phyloP scores from a whole-genome alignment of 768 basidiomycete species.

The Sporobolomyces phaffii region DNA sequence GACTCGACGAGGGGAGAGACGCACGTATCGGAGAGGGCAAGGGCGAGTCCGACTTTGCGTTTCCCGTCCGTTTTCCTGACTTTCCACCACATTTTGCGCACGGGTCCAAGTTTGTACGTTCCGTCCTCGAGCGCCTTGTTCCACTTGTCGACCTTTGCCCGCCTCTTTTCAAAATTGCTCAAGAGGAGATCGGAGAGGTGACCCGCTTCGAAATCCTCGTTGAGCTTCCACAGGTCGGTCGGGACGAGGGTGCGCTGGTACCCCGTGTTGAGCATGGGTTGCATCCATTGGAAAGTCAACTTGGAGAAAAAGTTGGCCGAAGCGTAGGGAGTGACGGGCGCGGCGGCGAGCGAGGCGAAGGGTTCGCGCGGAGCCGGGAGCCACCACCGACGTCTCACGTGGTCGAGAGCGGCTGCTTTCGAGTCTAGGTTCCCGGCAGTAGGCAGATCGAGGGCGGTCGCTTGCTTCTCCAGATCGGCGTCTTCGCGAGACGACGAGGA shows the following conservation, averaged over 20 bases:
- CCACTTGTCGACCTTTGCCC: slow-evolving; percentile 57
- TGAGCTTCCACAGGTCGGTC: slow-evolving; percentile 67
- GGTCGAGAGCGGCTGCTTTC: not conserved
- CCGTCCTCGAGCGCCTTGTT: slow-evolving; percentile 65
- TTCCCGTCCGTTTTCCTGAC: slow-evolving; percentile 64
- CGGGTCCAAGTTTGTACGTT: slow-evolving; percentile 55
- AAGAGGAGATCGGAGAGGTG: slow-evolving; percentile 56
- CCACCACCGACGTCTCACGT: slow-evolving; percentile 25
- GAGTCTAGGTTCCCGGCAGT: not conserved
- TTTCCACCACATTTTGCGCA: slow-evolving; percentile 55
- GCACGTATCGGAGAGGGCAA: slow-evolving; percentile 47
- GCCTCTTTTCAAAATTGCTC: slow-evolving; percentile 54
- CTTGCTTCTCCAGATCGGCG: slow-evolving; percentile 13
- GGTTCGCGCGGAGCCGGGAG: slow-evolving; percentile 53
- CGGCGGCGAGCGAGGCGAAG: slow-evolving; percentile 59
- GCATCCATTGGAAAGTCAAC: slow-evolving; percentile 62
- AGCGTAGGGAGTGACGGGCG: slow-evolving; percentile 58
- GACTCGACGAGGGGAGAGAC: not conserved
- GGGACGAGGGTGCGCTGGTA: slow-evolving; percentile 69
- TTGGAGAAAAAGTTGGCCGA: slow-evolving; percentile 57
- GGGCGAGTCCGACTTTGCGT: slow-evolving; percentile 55
- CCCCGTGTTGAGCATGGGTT: slow-evolving; percentile 33
- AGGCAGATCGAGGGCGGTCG: slow-evolving; percentile 3
- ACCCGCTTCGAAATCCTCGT: slow-evolving; percentile 53
- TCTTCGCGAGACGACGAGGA: not conserved